Evolutionary conservation across 2,329 filamentous ascomycete genomes (phyloP).

Genomic region (Trichoderma cornu-damae): DNA sequence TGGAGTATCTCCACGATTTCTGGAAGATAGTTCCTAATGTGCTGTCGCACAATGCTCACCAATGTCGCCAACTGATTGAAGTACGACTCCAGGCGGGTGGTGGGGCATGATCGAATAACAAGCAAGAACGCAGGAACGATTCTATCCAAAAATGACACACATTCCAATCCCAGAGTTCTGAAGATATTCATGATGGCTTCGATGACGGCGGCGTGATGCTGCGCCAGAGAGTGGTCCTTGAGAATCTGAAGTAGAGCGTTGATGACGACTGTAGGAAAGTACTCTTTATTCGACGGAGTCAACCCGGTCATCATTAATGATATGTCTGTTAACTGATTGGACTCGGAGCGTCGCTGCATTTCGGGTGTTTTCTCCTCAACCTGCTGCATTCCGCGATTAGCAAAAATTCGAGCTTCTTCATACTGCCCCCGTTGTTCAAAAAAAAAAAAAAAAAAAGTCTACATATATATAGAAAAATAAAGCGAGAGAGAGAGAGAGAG

Average conservation of each 20-base stretch:
- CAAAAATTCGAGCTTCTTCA: not conserved
- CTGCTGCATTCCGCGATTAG: conserved; percentile 42
- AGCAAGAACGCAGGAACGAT: conserved; percentile 91
- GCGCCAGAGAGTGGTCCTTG: conserved; percentile 80
- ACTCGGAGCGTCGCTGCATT: conserved; percentile 61
- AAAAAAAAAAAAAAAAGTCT: not conserved
- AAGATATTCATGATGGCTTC: conserved; percentile 99
- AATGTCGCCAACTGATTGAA: conserved; percentile 94
- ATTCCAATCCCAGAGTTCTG: conserved; percentile 90
- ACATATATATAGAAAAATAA: not conserved
- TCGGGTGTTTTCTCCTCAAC: conserved; percentile 87
- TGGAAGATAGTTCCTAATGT: conserved; percentile 85
- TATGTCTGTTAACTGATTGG: conserved; percentile 76
- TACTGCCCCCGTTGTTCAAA: not conserved
- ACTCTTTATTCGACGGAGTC: conserved; percentile 95
- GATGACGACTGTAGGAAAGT: conserved; percentile 96
- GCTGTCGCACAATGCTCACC: conserved; percentile 91
- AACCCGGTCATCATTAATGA: conserved; percentile 96
- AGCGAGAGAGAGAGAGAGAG: not conserved
- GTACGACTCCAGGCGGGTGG: conserved; percentile 81
- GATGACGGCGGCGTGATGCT: conserved; percentile 90
- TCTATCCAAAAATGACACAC: conserved; percentile 86
- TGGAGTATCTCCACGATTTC: conserved; percentile 81
- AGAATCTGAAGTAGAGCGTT: conserved; percentile 89
- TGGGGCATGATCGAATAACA: conserved; percentile 77